Evolutionary conservation across 164 flowering plant species (phyloP).

Genomic region (Santalum album): DNA sequence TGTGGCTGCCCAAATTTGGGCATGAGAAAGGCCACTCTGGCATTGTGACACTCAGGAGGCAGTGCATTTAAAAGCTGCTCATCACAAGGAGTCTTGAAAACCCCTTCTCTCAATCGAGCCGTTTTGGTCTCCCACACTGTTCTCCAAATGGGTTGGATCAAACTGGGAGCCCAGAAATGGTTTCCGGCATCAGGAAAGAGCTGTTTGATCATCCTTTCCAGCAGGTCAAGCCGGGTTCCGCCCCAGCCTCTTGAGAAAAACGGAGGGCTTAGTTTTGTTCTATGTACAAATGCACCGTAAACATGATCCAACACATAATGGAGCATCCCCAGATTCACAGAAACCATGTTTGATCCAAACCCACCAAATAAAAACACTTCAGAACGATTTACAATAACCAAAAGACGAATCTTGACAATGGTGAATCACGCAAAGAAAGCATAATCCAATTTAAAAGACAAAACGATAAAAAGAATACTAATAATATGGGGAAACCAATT

Average conservation of each 20-base stretch:
- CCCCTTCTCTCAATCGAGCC: conserved; percentile 74
- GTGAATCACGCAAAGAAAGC: neutral
- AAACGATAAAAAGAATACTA: too few species aligned
- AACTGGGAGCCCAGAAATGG: conserved; percentile 68
- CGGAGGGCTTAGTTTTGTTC: conserved; percentile 71
- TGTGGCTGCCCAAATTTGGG: conserved; percentile 61
- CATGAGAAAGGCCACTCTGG: conserved; percentile 78
- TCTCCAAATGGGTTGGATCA: conserved; percentile 70
- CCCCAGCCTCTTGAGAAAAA: conserved; percentile 98
- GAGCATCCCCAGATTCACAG: conserved; percentile 75
- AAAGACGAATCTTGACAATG: neutral
- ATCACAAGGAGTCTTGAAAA: conserved; percentile 75
- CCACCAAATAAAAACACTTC: neutral
- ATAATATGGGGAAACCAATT: too few species aligned
- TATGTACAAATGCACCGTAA: conserved; percentile 84
- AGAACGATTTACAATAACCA: neutral
- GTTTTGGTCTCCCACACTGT: conserved; percentile 84
- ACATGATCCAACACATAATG: conserved; percentile 91
- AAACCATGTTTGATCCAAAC: conserved; percentile 42
- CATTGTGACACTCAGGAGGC: conserved; percentile 87
- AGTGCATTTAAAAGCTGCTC: conserved; percentile 65
- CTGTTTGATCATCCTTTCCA: conserved; percentile 73
- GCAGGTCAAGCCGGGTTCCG: conserved; percentile 65
- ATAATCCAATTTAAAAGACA: too few species aligned
- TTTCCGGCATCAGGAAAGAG: conserved; percentile 62